Conservation (phyloP, 306 rosid genomes). For the Canavalia ensiformis region DNA sequence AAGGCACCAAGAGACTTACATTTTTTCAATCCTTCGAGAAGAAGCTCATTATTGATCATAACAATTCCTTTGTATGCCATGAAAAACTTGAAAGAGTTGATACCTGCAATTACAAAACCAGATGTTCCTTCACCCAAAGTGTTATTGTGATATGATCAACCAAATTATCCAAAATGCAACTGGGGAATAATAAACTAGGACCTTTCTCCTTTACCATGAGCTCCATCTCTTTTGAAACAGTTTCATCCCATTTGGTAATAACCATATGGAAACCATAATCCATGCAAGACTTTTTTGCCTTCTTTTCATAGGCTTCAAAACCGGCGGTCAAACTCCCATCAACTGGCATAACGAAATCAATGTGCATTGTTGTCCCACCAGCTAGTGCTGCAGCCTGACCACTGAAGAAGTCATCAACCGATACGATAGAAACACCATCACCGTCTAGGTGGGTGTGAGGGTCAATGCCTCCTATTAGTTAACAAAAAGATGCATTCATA, state of each 20-base stretch:
- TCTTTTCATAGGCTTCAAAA: slow-evolving; percentile 79
- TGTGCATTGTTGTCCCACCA: slow-evolving; percentile 98
- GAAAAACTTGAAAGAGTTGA: slow-evolving; percentile 96
- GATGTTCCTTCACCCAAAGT: background rate
- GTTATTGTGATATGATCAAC: slow-evolving; percentile 4
- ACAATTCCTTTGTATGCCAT: slow-evolving; percentile 89
- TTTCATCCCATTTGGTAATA: slow-evolving; percentile 89
- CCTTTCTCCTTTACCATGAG: slow-evolving; percentile 90
- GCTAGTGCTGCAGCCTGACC: slow-evolving; percentile 99
- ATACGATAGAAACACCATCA: slow-evolving; percentile 62
- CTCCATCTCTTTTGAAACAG: slow-evolving; percentile 86
- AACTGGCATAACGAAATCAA: slow-evolving; percentile 84
- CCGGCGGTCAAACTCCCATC: slow-evolving; percentile 79
- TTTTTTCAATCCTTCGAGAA: slow-evolving; percentile 80
- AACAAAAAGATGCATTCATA: slow-evolving; percentile 41
- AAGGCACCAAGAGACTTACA: slow-evolving; percentile 97
- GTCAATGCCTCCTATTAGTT: slow-evolving; percentile 89
- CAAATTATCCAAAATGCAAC: slow-evolving; percentile 13
- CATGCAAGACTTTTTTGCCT: slow-evolving; percentile 83
- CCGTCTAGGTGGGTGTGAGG: slow-evolving; percentile 88
- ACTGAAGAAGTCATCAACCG: slow-evolving; percentile 85
- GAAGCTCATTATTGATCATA: slow-evolving; percentile 87
- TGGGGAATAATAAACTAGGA: slow-evolving; percentile 43
- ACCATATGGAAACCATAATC: slow-evolving; percentile 98
- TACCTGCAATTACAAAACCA: slow-evolving; percentile 61